These are phyloP conservation scores for Gamsiella multidivaricata DNA, from an alignment of 192 early-diverging fungal genomes.

Conservation along the genomic window DNA sequence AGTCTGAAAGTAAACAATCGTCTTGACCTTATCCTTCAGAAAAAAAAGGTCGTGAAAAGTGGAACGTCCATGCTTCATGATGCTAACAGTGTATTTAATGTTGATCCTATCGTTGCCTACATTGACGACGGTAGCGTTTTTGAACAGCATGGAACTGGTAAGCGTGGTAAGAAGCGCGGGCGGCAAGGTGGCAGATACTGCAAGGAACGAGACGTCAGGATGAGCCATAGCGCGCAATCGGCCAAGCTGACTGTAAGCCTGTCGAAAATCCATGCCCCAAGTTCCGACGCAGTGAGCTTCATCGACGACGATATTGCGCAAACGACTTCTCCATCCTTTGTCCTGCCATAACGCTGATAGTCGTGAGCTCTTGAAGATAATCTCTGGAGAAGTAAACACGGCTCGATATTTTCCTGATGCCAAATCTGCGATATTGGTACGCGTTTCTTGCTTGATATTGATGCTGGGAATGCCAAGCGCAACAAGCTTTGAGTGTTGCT, in stretches of 20 bases:
- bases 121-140: neutral
- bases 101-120: slow-evolving; percentile 19
- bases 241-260: slow-evolving; percentile 1
- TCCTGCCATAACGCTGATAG: neutral
- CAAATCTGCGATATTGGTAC: neutral
- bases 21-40: slow-evolving; percentile 6
- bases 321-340: neutral
- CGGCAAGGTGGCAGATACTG: neutral
- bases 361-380: slow-evolving; percentile 6
- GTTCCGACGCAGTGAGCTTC: slow-evolving; percentile 17
- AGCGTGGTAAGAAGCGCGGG: neutral
- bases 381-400: slow-evolving; percentile 42
- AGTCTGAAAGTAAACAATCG: slow-evolving; percentile 16
- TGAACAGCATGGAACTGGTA: neutral
- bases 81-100: neutral
- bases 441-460: neutral
- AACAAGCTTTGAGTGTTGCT: slow-evolving; percentile 1
- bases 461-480: slow-evolving; percentile 2
- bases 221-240: slow-evolving; percentile 2
- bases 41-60: neutral
- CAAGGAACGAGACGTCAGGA: neutral
- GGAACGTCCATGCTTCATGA: neutral
- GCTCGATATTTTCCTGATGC: slow-evolving; percentile 6
- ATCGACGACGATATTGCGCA: slow-evolving; percentile 15
- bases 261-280: slow-evolving; percentile 7